Evolutionary conservation across 352 stramenopile genomes (phyloP), one percentile per base, ranked within the genome.

Genomic region (Globisporangium barbulae): DNA sequence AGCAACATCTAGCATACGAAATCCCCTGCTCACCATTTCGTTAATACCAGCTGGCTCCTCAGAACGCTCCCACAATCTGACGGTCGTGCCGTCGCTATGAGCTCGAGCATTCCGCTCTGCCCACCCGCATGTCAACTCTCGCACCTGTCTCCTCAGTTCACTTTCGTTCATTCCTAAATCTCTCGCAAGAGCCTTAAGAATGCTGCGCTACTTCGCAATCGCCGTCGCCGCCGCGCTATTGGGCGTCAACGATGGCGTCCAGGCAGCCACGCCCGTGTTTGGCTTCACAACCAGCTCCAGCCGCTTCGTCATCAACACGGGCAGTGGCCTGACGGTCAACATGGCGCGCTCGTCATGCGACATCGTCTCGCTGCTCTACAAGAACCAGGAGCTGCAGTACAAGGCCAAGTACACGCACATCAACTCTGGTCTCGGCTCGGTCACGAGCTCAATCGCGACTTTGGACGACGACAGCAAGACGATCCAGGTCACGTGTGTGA

Each of bases 321-420:
- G 77, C 30, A 59, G 53, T 1, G 77, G 77, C 6, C 67, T 85
- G 28, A 64, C 64, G 5, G 58, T 85, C 44, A 85, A 57, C 33
- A 79, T 85, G 70, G 44, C 56, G 45, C 71, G 73, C 53, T 53
- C 66, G 15, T 65, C 74, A 25, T 85, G 77, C 50, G 77, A 85
- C 65, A 81, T 85, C 67, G 69, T 69, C 50, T 83, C 74, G 2
- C 75, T 85, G 59, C 54, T 78, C 53, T 83, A 76, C 72, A 80
- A 81, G 53, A 61, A 65, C 55, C 64, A 76, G 25, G 70, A 83
- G 49, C 71, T 85, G 13, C 77, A 85, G 67, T 80, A 81, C 71
- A 62, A 49, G 5, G 63, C 68, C 65, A 79, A 79, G 63, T 69
- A 61, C 55, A 83, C 76, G 42, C 76, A 85, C 47, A 61, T 85